These are phyloP conservation scores for Salvia splendens DNA, from an alignment of 257 asterid species.

Conservation along the genomic window DNA sequence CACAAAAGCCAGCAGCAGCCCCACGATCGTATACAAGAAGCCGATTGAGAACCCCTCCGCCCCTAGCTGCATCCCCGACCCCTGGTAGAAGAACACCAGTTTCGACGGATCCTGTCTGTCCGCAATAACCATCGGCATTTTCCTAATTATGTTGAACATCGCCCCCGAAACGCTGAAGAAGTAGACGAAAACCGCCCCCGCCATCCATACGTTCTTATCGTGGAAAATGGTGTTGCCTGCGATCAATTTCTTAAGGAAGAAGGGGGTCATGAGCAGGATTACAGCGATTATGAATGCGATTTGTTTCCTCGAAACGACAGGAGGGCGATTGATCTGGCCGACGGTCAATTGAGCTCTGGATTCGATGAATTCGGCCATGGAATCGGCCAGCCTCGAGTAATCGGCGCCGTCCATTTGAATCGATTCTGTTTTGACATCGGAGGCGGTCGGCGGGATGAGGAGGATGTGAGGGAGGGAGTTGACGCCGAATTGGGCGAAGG, in stretches of 20 bases:
- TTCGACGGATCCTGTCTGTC: slow-evolving; percentile 77
- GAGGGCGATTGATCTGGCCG: slow-evolving; percentile 70
- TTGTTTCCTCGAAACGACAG: slow-evolving; percentile 61
- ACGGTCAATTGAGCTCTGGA: slow-evolving; percentile 44
- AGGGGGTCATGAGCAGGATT: slow-evolving; percentile 57
- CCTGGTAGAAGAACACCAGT: slow-evolving; percentile 77
- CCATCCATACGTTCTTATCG: slow-evolving; percentile 75
- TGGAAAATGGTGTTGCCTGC: slow-evolving; percentile 65
- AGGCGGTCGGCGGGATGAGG: slow-evolving; percentile 60
- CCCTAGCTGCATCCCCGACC: slow-evolving; percentile 92
- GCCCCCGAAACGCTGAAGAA: slow-evolving; percentile 94
- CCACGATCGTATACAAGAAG: slow-evolving; percentile 77
- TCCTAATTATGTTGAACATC: slow-evolving; percentile 87
- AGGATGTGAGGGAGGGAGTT: slow-evolving; percentile 83
- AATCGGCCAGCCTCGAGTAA: slow-evolving; percentile 66
- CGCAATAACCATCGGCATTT: slow-evolving; percentile 77
- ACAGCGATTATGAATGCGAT: slow-evolving; percentile 42
- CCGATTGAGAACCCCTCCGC: slow-evolving; percentile 88
- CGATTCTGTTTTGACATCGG: slow-evolving; percentile 54
- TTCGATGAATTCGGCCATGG: slow-evolving; percentile 83
- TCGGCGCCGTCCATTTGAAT: slow-evolving; percentile 75
- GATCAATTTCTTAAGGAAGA: slow-evolving; percentile 56
- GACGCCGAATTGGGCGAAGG: slow-evolving; percentile 62
- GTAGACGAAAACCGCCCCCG: slow-evolving; percentile 78
- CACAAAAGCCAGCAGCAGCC: slow-evolving; percentile 67